Conservation (phyloP, 148 eudicot genomes). For the Nyssa sinensis region DNA sequence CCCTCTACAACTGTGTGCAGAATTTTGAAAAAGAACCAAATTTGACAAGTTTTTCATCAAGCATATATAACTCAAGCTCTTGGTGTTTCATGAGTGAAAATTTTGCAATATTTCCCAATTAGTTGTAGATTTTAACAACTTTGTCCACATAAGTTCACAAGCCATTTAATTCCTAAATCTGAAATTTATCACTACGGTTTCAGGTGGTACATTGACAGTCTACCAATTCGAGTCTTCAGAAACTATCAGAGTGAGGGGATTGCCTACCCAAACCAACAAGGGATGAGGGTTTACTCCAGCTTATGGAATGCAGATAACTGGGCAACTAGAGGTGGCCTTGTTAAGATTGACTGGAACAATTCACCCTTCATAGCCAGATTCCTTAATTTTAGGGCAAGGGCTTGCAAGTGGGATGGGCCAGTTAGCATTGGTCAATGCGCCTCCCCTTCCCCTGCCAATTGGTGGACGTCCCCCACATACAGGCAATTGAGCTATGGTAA, state of each 20-base stretch:
- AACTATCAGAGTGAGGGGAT: conserved; percentile 50
- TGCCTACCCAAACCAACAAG: conserved; percentile 51
- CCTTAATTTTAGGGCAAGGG: conserved; percentile 38
- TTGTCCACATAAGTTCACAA: neutral
- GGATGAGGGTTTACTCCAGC: conserved; percentile 52
- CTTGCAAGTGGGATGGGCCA: conserved; percentile 47
- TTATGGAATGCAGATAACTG: conserved; percentile 72
- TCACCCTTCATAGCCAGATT: conserved; percentile 50
- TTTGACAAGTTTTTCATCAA: neutral
- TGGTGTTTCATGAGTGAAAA: no score
- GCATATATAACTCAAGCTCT: neutral
- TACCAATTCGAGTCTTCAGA: conserved; percentile 63
- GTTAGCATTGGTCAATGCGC: conserved; percentile 42
- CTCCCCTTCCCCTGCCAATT: conserved; percentile 27
- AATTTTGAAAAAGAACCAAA: neutral
- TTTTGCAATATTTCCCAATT: neutral
- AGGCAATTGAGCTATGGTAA: conserved; percentile 26
- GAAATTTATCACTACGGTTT: neutral
- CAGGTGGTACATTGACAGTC: conserved; percentile 66
- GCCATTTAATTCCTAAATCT: neutral
- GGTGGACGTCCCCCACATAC: conserved; percentile 37
- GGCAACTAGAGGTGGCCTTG: conserved; percentile 68
- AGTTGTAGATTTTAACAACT: neutral
- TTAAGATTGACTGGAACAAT: conserved; percentile 53
- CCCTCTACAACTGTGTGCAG: neutral